phyloP scores from a whole-genome alignment of 2,329 filamentous ascomycete species.

The Talaromyces rugulosus region DNA sequence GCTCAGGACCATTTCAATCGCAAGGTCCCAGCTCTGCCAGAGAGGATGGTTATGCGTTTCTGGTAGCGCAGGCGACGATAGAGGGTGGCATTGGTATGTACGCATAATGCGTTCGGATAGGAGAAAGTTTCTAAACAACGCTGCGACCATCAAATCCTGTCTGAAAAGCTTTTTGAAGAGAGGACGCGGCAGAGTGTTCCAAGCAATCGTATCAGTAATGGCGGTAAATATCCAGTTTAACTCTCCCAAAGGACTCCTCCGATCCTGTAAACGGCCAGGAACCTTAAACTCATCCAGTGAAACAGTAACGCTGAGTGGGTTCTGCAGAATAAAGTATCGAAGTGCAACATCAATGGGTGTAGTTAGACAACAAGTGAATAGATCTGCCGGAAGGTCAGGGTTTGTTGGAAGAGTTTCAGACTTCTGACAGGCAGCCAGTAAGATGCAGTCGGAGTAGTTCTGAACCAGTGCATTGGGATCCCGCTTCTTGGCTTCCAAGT shows the following conservation, averaged over 20 bases:
- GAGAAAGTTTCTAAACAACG: constrained; percentile 92
- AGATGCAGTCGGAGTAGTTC: constrained; percentile 79
- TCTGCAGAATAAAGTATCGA: constrained; percentile 93
- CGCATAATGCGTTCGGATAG: constrained; percentile 94
- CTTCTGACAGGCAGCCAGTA: constrained; percentile 84
- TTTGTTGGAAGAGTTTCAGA: constrained; percentile 95
- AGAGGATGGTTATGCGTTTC: constrained; percentile 92
- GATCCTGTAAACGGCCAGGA: constrained; percentile 85
- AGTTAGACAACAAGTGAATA: constrained; percentile 93
- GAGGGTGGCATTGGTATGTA: constrained; percentile 90
- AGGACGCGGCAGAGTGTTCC: constrained; percentile 86
- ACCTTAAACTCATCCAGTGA: constrained; percentile 81
- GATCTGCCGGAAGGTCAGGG: constrained; percentile 83
- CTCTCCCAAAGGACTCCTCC: constrained; percentile 88
- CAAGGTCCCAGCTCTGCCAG: constrained; percentile 97
- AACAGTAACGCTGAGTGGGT: constrained; percentile 65
- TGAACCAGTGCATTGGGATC: constrained; percentile 65
- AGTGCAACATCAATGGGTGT: constrained; percentile 97
- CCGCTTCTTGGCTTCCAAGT: constrained; percentile 67
- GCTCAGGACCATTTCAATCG: constrained; percentile 88
- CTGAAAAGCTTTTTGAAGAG: constrained; percentile 96
- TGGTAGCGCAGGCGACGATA: constrained; percentile 86
- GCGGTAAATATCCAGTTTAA: constrained; percentile 99
- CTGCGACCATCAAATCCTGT: constrained; percentile 98
- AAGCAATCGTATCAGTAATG: constrained; percentile 97